Conservation (phyloP, 139 green algal genomes). For the Auxenochlorella pyrenoidosa region DNA sequence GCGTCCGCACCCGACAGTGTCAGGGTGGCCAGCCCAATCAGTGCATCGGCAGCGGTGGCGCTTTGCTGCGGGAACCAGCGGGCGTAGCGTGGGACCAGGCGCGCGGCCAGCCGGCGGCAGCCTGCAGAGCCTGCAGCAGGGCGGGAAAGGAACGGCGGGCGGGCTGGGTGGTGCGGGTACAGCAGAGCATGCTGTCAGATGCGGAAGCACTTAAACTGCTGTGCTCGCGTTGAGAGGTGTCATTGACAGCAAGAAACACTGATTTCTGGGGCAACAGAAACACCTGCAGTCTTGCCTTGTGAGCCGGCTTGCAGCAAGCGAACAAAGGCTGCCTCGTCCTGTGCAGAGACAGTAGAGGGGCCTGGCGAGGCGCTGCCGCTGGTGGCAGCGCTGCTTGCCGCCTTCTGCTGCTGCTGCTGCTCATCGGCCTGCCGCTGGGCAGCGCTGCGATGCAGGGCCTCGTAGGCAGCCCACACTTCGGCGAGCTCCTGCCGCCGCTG, state of each 20-base stretch:
- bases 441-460: conserved; percentile 13
- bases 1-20: conserved; percentile 16
- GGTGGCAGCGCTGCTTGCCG: too few relatives aligned
- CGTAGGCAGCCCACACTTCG: conserved; percentile 39
- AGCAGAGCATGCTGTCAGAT: not conserved
- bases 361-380: not conserved
- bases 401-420: not conserved
- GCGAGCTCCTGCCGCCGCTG: conserved; percentile 14
- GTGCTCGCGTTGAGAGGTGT: too few relatives aligned
- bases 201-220: not conserved
- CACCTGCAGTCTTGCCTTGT: conserved; percentile 4
- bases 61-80: conserved; percentile 50
- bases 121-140: conserved; percentile 26
- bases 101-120: conserved; percentile 50
- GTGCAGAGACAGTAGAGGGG: not conserved
- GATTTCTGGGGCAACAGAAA: not conserved
- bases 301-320: conserved; percentile 20
- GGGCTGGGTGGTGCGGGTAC: not conserved
- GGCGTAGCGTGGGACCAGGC: conserved; percentile 61
- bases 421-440: not conserved
- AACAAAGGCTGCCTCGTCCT: not conserved
- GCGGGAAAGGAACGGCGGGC: not conserved
- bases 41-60: conserved; percentile 15
- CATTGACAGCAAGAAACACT: too few relatives aligned
- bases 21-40: conserved; percentile 28